These are phyloP conservation scores for Tephrocybe sp. DNA, from an alignment of 768 basidiomycete genomes.

Conservation along the genomic window DNA sequence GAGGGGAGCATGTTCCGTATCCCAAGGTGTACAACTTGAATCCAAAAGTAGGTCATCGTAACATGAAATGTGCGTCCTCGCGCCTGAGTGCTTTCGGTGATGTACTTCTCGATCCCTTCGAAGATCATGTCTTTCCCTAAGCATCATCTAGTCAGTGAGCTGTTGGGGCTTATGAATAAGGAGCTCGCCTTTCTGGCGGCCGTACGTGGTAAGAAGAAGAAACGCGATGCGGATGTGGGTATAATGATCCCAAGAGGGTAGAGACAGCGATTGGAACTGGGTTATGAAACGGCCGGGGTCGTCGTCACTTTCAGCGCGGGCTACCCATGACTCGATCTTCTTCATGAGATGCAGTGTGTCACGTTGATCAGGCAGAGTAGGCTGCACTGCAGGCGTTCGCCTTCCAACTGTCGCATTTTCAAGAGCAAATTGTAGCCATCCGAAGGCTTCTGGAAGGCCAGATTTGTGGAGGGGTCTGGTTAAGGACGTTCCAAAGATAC, in stretches of 20 bases:
- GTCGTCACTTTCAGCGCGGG: conserved; percentile 27
- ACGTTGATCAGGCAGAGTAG: conserved; percentile 16
- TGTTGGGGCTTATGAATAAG: not conserved
- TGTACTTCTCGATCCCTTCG: conserved; percentile 40
- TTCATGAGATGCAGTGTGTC: conserved; percentile 25
- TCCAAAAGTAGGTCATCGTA: conserved; percentile 54
- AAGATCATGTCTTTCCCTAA: conserved; percentile 47
- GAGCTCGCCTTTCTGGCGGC: conserved; percentile 38
- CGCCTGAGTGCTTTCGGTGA: conserved; percentile 33
- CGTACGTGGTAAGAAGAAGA: conserved; percentile 37
- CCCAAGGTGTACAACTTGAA: conserved; percentile 48
- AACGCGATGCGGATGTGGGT: conserved; percentile 46
- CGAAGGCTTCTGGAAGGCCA: conserved; percentile 38
- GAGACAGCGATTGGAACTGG: conserved; percentile 30
- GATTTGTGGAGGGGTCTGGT: conserved; percentile 18
- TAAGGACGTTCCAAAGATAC: conserved; percentile 27
- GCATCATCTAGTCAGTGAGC: not conserved
- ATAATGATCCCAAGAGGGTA: conserved; percentile 50
- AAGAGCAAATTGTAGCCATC: conserved; percentile 35
- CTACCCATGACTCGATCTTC: conserved; percentile 38
- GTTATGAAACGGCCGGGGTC: conserved; percentile 32
- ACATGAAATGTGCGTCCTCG: conserved; percentile 39
- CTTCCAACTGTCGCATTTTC: conserved; percentile 22
- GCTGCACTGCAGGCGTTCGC: not conserved
- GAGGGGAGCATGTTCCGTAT: conserved; percentile 35